Conservation (phyloP, 2,329 filamentous ascomycete species). For the Aspergillus sp. region DNA sequence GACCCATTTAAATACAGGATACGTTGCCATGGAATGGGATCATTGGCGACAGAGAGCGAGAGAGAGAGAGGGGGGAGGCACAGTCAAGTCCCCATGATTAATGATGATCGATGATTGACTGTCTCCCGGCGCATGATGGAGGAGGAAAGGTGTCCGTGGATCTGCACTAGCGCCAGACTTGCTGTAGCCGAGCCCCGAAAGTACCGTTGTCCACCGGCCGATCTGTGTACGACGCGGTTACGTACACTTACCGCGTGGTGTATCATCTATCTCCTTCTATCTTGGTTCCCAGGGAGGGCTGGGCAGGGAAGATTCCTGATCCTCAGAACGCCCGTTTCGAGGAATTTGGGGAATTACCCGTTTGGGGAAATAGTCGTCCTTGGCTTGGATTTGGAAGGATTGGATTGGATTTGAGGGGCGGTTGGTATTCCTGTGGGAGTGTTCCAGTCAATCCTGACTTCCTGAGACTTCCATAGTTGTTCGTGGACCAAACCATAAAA, state of each 20-base stretch:
- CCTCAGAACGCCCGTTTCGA: background rate
- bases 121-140: slow-evolving; percentile 12
- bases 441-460: background rate
- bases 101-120: slow-evolving; percentile 19
- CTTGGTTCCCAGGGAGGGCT: background rate
- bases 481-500: background rate
- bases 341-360: background rate
- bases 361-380: background rate
- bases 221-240: slow-evolving; percentile 16
- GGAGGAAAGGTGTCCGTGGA: slow-evolving; percentile 22
- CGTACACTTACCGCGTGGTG: background rate
- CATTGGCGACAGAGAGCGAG: too few relatives aligned
- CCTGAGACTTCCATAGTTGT: background rate
- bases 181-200: slow-evolving; percentile 21
- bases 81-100: slow-evolving; percentile 8
- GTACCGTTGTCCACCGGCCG: slow-evolving; percentile 14
- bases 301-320: background rate
- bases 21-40: background rate
- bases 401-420: background rate
- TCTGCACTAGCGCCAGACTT: slow-evolving; percentile 25
- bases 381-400: background rate
- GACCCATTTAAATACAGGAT: background rate
- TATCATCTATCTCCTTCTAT: background rate
- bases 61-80: background rate
- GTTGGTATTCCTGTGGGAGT: background rate